Evolutionary conservation across 208 protist species (phyloP), one percentile per base, ranked within the genome.

Genomic region (Acanthamoeba castellanii): DNA sequence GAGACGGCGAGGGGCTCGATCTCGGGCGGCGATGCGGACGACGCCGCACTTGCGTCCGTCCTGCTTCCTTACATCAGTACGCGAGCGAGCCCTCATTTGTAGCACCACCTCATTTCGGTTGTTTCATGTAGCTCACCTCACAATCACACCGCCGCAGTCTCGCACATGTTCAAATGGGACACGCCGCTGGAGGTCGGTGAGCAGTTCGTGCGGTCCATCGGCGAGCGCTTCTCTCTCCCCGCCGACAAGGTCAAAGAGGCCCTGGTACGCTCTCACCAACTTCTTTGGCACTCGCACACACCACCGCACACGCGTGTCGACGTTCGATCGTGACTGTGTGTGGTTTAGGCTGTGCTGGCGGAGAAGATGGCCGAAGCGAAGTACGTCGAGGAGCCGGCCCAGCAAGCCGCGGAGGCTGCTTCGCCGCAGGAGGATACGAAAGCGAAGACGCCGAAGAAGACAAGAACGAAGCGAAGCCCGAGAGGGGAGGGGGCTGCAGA

Each of bases 81-180:
- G 45, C 25, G 42, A 4, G 64, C 27, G 7, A 7, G 8, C 14
- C 27, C 27, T 70, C 25, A n/a, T 70, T n/a, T n/a, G n/a, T n/a
- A n/a, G n/a, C 25, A n/a, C 11, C 59, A 25, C 59, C 70, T 78
- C 13, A 7, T n/a, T 78, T 42, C 3, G 9, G n/a, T 14, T 78
- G 70, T 72, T 4, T 72, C 64, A 16, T 70, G 64, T 22, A 61
- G 3, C 55, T 61, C 5, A 8, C 55, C 16, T 78, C n/a, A 9
- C 1, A 45, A 18, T 78, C n/a, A 72, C 66, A 37, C 11, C 30
- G 9, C 66, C 20, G 0, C 52, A 87, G 78, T 61, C 13, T 64
- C 52, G 27, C 78, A 87, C 50, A 87, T 87, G 78, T 27, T 30
- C n/a, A 27, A 61, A 47, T 87, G 78, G 78, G 78, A 61, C 22